Evolutionary conservation across 257 asterid species (phyloP).

Genomic region (Coffea eugenioides): DNA sequence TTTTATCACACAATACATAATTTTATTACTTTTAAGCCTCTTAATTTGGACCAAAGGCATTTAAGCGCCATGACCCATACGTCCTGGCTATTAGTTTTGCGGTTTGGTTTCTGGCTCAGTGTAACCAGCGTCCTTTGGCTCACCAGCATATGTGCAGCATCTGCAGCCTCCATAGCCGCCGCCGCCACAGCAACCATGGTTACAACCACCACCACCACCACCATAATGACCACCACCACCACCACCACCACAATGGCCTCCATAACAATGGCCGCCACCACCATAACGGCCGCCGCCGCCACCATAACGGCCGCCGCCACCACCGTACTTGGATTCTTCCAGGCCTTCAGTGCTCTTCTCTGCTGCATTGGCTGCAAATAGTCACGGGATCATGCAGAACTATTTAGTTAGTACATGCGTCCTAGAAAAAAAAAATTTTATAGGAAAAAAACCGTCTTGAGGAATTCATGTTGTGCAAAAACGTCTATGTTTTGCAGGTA

Average conservation of each 20-base stretch:
- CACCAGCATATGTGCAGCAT: slow-evolving; percentile 26
- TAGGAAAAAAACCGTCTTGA: too few species aligned
- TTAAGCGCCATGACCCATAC: background rate
- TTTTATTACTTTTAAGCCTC: background rate
- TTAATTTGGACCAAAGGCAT: too few species aligned
- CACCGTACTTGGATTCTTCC: background rate
- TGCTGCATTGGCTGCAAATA: too few species aligned
- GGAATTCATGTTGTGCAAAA: background rate
- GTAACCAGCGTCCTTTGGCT: slow-evolving; percentile 5
- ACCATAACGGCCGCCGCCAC: background rate
- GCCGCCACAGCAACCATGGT: slow-evolving; percentile 13
- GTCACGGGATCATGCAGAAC: too few species aligned
- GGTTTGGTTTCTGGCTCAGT: slow-evolving; percentile 15
- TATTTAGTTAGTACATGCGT: too few species aligned
- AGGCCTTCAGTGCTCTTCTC: too few species aligned
- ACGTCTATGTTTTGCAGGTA: too few species aligned
- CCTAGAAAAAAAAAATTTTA: too few species aligned
- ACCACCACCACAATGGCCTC: slow-evolving; percentile 3
- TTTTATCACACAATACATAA: background rate
- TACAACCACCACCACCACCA: background rate
- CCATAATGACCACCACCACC: background rate
- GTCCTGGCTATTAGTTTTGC: slow-evolving; percentile 1
- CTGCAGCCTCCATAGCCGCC: slow-evolving; percentile 4
- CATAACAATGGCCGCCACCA: slow-evolving; percentile 3
- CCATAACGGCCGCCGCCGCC: too few species aligned